Base-by-base conservation (phyloP, 345 rosid species). In the Salix purpurea region DNA sequence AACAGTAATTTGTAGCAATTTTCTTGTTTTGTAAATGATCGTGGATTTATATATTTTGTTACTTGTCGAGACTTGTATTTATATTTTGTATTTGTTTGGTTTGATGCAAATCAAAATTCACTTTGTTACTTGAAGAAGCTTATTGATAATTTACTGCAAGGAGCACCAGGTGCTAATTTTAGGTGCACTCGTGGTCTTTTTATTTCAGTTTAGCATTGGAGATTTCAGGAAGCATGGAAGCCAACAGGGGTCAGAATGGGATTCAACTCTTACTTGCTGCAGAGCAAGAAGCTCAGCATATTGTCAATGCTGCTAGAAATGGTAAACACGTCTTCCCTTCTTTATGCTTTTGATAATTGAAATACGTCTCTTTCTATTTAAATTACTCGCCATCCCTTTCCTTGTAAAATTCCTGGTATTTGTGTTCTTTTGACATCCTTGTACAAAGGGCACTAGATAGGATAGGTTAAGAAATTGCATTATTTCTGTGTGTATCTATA, bases 261-360 rank as follows among this genome's bases (percentile, higher is more conserved):
- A 94, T 94, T 82, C 97, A 92, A 79, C 96, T 88, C 74, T 79
- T 94, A 87, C 94, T 94, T 75, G 89, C 98, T 84, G 96, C 97
- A 40, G 97, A 94, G 66, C 93, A 88, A 82, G 97, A 93, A 81
- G 94, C 97, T 82, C 97, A 92, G 77, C 96, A 88, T 81, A 91
- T 91, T 84, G 94, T 92, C 81, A 89, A 86, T 79, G 85, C 90
- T 77, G 91, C 97, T 5, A 83, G 96, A 80, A 86, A 18, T 32
- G 89, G 97, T 91, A 80, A 40, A 36, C 65, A 56, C 50, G 66
- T 30, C 54, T 26, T 34, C 28, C 15, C 39, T 54, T 23, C 5
- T 26, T 26, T 3, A 40, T 40, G 26, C 66, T 65, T 62, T 14
- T 42, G 69, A 46, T 28, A 42, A 40, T 42, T 7, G 52, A n/a